Percentiles rank a stretch among this genome's conserved stretches.
Evolutionary conservation across 148 eudicot species (phyloP).

Genomic region (Polygonum aviculare): DNA sequence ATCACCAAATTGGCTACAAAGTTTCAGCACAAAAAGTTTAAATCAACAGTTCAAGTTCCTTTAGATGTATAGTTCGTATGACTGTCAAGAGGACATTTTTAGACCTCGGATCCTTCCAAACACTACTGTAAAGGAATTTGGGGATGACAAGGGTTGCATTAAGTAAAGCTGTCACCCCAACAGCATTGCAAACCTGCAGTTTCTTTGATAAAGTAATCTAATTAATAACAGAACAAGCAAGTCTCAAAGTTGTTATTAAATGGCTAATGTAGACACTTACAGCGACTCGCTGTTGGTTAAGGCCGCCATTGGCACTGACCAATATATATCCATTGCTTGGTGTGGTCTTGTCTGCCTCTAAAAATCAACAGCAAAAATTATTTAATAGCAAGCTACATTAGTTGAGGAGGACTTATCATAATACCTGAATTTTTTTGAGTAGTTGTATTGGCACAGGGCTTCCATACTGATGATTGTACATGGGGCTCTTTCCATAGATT

Average conservation of each 20-base stretch:
- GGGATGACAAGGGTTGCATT: constrained; percentile 93
- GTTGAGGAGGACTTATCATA: not conserved
- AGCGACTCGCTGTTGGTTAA: constrained; percentile 95
- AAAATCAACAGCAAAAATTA: not conserved
- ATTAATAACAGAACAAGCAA: not conserved
- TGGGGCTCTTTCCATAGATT: constrained; percentile 47
- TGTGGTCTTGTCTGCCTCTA: constrained; percentile 40
- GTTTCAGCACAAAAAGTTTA: not conserved
- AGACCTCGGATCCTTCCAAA: constrained; percentile 94
- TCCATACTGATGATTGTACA: constrained; percentile 47
- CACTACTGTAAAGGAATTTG: constrained; percentile 81
- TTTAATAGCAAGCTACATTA: not conserved
- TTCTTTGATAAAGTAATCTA: not conserved
- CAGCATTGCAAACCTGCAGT: constrained; percentile 88
- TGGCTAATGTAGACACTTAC: constrained; percentile 35
- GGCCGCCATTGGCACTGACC: constrained; percentile 95
- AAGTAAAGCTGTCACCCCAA: constrained; percentile 76
- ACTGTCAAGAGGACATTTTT: constrained; percentile 24
- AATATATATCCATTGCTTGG: constrained; percentile 56
- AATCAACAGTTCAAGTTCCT: constrained; percentile 13
- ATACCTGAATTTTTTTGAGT: constrained; percentile 28
- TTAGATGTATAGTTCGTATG: constrained; percentile 27
- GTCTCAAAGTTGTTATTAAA: not conserved
- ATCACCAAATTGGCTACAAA: constrained; percentile 64
- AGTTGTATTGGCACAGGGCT: constrained; percentile 60